Evolutionary conservation across 768 basidiomycete species (phyloP).

Genomic region (Jaapia argillacea): DNA sequence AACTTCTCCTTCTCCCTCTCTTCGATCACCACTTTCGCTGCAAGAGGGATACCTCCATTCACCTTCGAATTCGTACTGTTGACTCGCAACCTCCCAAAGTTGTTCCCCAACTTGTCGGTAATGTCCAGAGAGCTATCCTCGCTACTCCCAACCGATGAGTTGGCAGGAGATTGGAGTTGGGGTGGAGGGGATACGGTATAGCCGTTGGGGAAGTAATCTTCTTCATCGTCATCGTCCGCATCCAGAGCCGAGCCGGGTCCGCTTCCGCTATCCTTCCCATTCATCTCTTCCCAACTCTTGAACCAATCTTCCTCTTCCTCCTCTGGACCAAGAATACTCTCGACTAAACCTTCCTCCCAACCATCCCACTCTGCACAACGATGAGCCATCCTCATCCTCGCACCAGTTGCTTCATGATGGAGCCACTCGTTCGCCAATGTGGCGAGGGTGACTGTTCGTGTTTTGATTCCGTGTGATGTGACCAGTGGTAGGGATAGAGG

Average conservation of each 20-base stretch:
- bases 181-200: background rate
- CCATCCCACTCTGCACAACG: conserved; percentile 84
- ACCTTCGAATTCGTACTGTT: conserved; percentile 5
- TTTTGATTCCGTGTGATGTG: conserved; percentile 12
- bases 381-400: conserved; percentile 64
- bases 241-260: background rate
- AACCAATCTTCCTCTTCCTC: conserved; percentile 71
- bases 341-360: conserved; percentile 80
- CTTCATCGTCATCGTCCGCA: background rate
- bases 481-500: conserved; percentile 9
- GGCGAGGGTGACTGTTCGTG: conserved; percentile 22
- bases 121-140: background rate
- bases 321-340: conserved; percentile 63
- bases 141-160: background rate
- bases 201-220: background rate
- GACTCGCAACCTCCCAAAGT: conserved; percentile 1
- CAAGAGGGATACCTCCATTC: conserved; percentile 34
- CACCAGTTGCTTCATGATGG: conserved; percentile 56
- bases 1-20: conserved; percentile 64
- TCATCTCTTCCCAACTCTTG: conserved; percentile 25
- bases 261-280: conserved; percentile 8
- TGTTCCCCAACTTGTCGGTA: background rate
- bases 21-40: conserved; percentile 33
- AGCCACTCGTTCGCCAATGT: conserved; percentile 62
- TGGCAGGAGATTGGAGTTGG: background rate